Base-by-base conservation (phyloP, 495 filamentous ascomycete genomes). In the Penicillium tannophilum region DNA sequence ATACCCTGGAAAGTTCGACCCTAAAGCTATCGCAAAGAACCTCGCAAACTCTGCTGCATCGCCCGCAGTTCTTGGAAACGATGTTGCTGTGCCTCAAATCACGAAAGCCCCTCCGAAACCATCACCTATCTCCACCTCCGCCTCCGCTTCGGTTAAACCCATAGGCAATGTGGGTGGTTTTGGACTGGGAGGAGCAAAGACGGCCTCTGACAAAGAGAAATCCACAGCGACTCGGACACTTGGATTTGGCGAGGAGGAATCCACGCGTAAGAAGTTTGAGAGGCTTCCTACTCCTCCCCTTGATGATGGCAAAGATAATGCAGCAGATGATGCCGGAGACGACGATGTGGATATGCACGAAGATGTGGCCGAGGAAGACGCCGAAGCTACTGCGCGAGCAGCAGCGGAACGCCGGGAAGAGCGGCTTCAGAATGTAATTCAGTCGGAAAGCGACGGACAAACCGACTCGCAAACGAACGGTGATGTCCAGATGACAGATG, bases 201-300 rank as follows among this genome's bases (percentile, higher is more conserved):
- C 76, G 45, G 64, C 69, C 19, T 71, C 78, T 50, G 90, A 91
- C 53, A 61, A 73, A 12, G 91, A 92, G 16, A 91, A 89, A 60
- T 66, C 82, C 0, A 72, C 85, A 10, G 80, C 86, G 2, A 92
- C 90, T 68, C 86, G 85, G 30, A 88, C 86, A 58, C 74, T 96
- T 26, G 89, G 90, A 54, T 89, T 98, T 63, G 92, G 87, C 51
- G 93, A 97, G 65, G 93, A 97, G 65, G 91, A 95, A 61, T 85
- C 84, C 41, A 88, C 87, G 5, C 85, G 90, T 60, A 91, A 91
- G 66, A 96, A 95, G 72, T 81, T 95, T 57, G 90, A 92, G 79
- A 90, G 88, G 75, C 85, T 94, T 56, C 92, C 91, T 50, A 90
- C 88, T 58, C 85, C 87, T 50, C 84, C 88, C 54, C 75, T 86